These are phyloP conservation scores for Papiliotrema flavescens DNA, from an alignment of 1,284 basidiomycete genomes.

Conservation along the genomic window DNA sequence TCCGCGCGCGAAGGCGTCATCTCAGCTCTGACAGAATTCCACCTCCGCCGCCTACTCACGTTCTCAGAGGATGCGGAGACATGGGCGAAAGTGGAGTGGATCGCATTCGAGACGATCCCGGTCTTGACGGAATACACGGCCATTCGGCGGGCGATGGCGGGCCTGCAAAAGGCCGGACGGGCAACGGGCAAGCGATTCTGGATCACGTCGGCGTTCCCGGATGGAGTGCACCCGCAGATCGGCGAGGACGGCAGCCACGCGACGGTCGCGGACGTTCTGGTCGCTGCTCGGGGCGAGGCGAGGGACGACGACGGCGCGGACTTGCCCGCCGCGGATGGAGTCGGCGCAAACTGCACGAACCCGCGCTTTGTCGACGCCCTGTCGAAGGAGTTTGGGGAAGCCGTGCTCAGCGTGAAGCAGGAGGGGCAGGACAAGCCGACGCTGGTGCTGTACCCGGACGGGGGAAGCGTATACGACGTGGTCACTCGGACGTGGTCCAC, in stretches of 20 bases:
- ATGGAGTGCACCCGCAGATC: constrained; percentile 55
- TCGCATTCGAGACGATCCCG: constrained; percentile 79
- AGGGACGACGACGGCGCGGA: background rate
- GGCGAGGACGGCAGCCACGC: constrained; percentile 17
- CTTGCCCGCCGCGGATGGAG: constrained; percentile 50
- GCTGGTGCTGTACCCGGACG: constrained; percentile 71
- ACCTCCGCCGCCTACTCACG: constrained; percentile 60
- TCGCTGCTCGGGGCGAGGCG: constrained; percentile 7
- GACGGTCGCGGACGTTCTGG: constrained; percentile 47
- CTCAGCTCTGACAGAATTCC: constrained; percentile 61
- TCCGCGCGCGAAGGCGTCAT: constrained; percentile 19
- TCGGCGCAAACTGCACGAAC: constrained; percentile 71
- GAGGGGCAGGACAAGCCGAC: constrained; percentile 46
- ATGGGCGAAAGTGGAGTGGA: constrained; percentile 61
- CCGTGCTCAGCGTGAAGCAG: background rate
- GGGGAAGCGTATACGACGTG: constrained; percentile 59
- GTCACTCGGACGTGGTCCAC: constrained; percentile 54
- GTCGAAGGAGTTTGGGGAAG: constrained; percentile 39
- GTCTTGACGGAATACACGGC: constrained; percentile 63
- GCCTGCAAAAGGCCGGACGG: constrained; percentile 25
- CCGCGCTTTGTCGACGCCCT: constrained; percentile 32
- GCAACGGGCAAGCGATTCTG: constrained; percentile 62
- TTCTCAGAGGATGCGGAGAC: constrained; percentile 54
- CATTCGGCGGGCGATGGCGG: constrained; percentile 60
- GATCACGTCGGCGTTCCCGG: constrained; percentile 68